Evolutionary conservation across 768 basidiomycete genomes (phyloP).

Genomic region (Agaricus bisporus): DNA sequence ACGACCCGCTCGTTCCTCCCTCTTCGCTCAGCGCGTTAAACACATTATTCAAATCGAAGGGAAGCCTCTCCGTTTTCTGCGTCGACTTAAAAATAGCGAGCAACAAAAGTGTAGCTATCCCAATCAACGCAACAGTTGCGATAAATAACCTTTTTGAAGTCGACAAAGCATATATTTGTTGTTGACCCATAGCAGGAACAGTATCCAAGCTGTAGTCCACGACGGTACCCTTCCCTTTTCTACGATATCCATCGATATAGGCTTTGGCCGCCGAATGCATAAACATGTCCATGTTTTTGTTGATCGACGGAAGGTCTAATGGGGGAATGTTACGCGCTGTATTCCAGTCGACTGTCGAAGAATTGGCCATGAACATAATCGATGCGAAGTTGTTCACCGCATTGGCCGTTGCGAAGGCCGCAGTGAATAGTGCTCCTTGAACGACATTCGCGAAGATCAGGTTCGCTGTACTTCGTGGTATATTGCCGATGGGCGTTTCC

Average conservation of each 20-base stretch:
- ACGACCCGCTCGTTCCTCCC: not conserved
- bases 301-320: not conserved
- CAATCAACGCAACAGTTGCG: not conserved
- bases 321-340: not conserved
- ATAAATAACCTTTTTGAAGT: constrained; percentile 7
- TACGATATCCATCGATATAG: constrained; percentile 7
- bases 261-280: constrained; percentile 11
- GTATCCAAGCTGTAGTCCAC: not conserved
- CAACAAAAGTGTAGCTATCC: not conserved
- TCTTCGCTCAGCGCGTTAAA: not conserved
- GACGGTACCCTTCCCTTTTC: not conserved
- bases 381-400: constrained; percentile 5
- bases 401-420: not conserved
- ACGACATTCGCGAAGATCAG: constrained; percentile 3
- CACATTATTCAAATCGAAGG: constrained; percentile 3
- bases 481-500: not conserved
- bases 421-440: not conserved
- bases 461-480: constrained; percentile 7
- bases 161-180: constrained; percentile 1
- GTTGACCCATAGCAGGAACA: not conserved
- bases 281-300: constrained; percentile 7
- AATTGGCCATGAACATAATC: constrained; percentile 6
- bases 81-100: not conserved
- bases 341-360: not conserved
- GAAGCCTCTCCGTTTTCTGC: constrained; percentile 1